Evolutionary conservation across 208 protist species (phyloP).

Genomic region (Histomonas meleagridis): DNA sequence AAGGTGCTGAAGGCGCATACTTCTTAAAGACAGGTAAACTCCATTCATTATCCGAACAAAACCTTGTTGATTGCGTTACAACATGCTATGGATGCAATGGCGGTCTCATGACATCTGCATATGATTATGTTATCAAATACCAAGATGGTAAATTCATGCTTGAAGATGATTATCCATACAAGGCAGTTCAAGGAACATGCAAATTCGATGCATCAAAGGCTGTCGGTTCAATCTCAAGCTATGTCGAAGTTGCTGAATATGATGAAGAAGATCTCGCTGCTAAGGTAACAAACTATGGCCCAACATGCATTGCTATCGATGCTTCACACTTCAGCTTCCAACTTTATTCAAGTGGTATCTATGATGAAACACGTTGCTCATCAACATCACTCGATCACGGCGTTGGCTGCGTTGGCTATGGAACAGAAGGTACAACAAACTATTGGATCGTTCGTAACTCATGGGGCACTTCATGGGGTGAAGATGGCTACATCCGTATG

Average conservation of each 20-base stretch:
- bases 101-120: background rate
- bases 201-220: background rate
- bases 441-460: no score
- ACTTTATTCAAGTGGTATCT: constrained; percentile 45
- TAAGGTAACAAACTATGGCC: background rate
- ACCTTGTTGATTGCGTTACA: constrained; percentile 44
- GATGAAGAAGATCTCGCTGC: background rate
- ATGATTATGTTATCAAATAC: background rate
- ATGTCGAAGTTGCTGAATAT: background rate
- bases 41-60: constrained; percentile 7
- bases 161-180: background rate
- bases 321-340: constrained; percentile 39
- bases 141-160: background rate
- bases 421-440: constrained; percentile 23
- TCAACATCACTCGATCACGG: constrained; percentile 42
- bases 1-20: background rate
- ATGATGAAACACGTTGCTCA: constrained; percentile 42
- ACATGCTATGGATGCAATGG: background rate
- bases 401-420: constrained; percentile 39
- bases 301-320: background rate
- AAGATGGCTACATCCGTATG: no score
- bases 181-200: background rate
- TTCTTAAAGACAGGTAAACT: background rate
- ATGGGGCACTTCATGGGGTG: no score
- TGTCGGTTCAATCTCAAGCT: background rate